These are phyloP conservation scores for Yamadazyma jaroonii DNA, from an alignment of 1,139 yeast genomes.

Conservation along the genomic window DNA sequence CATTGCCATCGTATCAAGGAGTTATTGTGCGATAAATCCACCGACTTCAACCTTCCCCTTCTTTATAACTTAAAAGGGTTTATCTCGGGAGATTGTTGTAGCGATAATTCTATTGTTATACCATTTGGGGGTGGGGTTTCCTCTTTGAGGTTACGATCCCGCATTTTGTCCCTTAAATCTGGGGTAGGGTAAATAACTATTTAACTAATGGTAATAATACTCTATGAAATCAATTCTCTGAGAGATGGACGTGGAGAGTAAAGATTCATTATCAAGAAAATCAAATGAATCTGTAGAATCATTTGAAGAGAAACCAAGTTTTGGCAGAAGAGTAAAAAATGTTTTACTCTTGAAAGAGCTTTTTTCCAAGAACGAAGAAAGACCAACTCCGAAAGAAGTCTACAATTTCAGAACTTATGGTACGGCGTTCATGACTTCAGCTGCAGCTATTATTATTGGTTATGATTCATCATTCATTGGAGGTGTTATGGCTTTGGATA, in stretches of 20 bases:
- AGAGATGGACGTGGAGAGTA: constrained; percentile 3
- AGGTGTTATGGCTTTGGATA: constrained; percentile 38
- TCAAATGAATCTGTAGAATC: neutral
- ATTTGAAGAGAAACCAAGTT: neutral
- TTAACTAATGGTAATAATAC: too few species aligned
- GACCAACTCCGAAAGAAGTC: constrained; percentile 37
- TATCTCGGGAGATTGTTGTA: too few species aligned
- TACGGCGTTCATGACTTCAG: constrained; percentile 40
- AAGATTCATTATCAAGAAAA: constrained; percentile 1
- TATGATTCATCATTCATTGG: constrained; percentile 47
- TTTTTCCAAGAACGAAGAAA: constrained; percentile 34
- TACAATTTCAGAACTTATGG: constrained; percentile 35
- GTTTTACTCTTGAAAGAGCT: constrained; percentile 20
- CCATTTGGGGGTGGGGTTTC: neutral
- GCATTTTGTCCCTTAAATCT: neutral
- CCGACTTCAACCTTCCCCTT: too few species aligned
- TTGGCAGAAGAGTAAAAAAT: constrained; percentile 1
- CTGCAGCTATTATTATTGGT: constrained; percentile 38
- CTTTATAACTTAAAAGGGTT: too few species aligned
- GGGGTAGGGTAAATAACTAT: neutral
- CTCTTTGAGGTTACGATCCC: neutral
- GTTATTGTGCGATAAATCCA: too few species aligned
- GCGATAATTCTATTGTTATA: too few species aligned
- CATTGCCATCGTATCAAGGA: too few species aligned
- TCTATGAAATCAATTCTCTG: neutral